Conservation (phyloP, 2,329 filamentous ascomycete species). For the Diaporthe vexans region DNA sequence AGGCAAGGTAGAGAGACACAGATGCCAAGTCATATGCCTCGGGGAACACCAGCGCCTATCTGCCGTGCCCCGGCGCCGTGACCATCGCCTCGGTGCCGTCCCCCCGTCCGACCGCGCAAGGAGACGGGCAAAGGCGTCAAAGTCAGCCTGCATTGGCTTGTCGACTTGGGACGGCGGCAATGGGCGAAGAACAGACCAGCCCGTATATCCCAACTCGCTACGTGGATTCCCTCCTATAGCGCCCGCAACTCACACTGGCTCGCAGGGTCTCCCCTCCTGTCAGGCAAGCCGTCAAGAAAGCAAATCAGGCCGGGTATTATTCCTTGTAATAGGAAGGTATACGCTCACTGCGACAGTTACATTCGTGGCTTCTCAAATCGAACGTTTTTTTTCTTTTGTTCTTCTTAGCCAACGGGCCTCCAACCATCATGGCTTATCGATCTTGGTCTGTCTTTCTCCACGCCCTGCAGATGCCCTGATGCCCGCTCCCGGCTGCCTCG, state of each 20-base stretch:
- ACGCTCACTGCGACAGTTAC: background rate
- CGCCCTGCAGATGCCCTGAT: background rate
- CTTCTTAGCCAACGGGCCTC: background rate
- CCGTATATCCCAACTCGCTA: background rate
- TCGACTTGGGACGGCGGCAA: background rate
- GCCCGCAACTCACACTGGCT: background rate
- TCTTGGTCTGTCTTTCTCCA: background rate
- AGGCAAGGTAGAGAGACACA: background rate
- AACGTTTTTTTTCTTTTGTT: background rate
- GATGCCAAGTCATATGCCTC: conserved; percentile 7
- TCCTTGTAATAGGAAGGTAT: conserved; percentile 16
- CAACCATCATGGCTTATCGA: conserved; percentile 3
- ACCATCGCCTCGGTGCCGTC: conserved; percentile 8
- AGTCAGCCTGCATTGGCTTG: conserved; percentile 20
- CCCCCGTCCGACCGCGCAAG: conserved; percentile 11
- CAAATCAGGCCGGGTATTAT: background rate
- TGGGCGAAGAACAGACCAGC: background rate
- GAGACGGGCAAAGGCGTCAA: conserved; percentile 12
- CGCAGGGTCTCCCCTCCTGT: conserved; percentile 12
- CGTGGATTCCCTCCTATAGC: background rate
- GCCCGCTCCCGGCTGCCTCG: background rate
- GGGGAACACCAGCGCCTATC: conserved; percentile 19
- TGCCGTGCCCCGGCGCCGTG: conserved; percentile 31
- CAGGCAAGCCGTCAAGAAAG: background rate
- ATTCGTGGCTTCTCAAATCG: conserved; percentile 16